Base-by-base conservation (phyloP, 768 basidiomycete genomes). In the Hydnomerulius pinastri region DNA sequence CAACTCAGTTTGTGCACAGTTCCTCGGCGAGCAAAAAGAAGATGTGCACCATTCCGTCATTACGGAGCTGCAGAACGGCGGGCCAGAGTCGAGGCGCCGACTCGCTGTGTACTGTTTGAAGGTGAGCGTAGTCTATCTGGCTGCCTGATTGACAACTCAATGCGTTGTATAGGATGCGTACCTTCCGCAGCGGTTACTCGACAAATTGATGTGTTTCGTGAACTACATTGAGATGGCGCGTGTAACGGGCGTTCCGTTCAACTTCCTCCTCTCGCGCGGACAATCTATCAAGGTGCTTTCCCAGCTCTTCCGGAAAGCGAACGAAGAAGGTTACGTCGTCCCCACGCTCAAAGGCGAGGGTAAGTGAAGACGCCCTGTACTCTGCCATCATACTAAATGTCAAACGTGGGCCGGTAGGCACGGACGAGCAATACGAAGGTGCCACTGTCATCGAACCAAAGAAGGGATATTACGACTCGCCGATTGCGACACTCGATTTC, bases 181-280 rank as follows among this genome's bases (percentile, higher is more conserved):
- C 67, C 83, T 99, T 21, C 97, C 97, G 0, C 97, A 99, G 70
- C 78, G 97, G 46, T 69, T 98, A 32, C 79, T 99, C 69, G 97
- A 98, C 69, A 99, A 98, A 69, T 77, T 99, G 27, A 98, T 98
- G 97, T 98, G 93, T 55, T 94, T 99, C 62, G 87, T 99, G 69
- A 99, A 99, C 69, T 98, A 97, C 64, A 87, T 84, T 39, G 97
- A 99, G 68, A 98, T 99, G 97, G 81, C 97, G n/a, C 90, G 97
- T 67, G 97, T 99, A 4, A 99, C 97, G 0, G 97, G 97, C n/a
- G 94, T 99, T 10, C 97, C 97, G 0, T 99, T 99, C 81, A 98
- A 98, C 63, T 98, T 83, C 66, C 79, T 99, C 6, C 77, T 99
- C 7, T 79, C 94, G 17, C 83, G 96, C 33, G 97, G 97, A 2